A percentile compares a stretch with the other conserved stretches of the same genome.
Conservation (phyloP, 116 monocot genomes). For the Dioscorea cayenensis region DNA sequence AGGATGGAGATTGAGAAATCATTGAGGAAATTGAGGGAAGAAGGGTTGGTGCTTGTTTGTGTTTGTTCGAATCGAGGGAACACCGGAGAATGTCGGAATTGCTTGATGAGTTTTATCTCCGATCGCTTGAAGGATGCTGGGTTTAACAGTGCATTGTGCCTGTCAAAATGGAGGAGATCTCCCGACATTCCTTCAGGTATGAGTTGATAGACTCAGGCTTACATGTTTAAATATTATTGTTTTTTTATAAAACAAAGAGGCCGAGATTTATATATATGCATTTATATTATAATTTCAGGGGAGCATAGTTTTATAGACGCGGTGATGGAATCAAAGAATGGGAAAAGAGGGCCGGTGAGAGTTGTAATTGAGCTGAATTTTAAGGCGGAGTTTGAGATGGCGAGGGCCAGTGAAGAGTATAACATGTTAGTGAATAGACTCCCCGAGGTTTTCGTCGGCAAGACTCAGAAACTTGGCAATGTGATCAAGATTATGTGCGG, state of each 20-base stretch:
- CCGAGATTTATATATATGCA: background rate
- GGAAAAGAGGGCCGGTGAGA: constrained; percentile 31
- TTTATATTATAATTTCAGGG: constrained; percentile 28
- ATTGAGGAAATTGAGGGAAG: constrained; percentile 20
- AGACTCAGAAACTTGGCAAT: constrained; percentile 41
- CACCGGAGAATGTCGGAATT: constrained; percentile 28
- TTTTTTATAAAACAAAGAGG: background rate
- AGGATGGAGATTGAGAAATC: constrained; percentile 24
- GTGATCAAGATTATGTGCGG: constrained; percentile 70
- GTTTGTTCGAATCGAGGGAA: constrained; percentile 19
- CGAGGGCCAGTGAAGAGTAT: constrained; percentile 54
- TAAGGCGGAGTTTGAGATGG: constrained; percentile 83
- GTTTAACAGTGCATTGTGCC: constrained; percentile 71
- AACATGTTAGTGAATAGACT: constrained; percentile 45
- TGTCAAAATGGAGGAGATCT: constrained; percentile 71
- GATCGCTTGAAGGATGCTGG: constrained; percentile 41
- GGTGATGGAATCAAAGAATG: constrained; percentile 29
- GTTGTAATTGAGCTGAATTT: constrained; percentile 76
- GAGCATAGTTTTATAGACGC: constrained; percentile 82
- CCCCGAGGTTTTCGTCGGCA: constrained; percentile 87
- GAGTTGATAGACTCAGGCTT: too few species aligned
- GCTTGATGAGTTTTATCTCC: constrained; percentile 25
- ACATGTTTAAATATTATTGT: background rate
- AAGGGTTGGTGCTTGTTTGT: constrained; percentile 9
- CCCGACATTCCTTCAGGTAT: constrained; percentile 70